phyloP scores from a whole-genome alignment of 306 rosid species.

The Citrullus colocynthis region DNA sequence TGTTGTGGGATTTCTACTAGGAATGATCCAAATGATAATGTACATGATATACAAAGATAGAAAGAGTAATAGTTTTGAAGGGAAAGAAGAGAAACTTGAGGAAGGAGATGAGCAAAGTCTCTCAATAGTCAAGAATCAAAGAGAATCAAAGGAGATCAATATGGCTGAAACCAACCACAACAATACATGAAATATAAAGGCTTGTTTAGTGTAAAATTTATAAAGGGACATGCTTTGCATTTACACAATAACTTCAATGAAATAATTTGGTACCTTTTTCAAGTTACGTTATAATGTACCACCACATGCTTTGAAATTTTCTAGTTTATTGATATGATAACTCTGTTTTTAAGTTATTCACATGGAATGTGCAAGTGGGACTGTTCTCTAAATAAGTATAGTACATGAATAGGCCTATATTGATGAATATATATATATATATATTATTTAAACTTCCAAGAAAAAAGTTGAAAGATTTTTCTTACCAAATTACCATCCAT shows the following conservation, averaged over 20 bases:
- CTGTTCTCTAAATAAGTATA: not conserved
- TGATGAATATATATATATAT: no score
- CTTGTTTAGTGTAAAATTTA: not conserved
- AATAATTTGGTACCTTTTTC: not conserved
- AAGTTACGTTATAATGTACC: not conserved
- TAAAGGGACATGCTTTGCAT: not conserved
- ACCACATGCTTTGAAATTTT: not conserved
- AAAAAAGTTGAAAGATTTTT: no score
- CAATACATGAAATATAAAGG: not conserved
- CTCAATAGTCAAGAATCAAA: not conserved
- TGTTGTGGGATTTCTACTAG: conserved; percentile 48
- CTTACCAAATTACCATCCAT: no score
- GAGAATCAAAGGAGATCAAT: not conserved
- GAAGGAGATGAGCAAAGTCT: not conserved
- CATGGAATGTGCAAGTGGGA: not conserved
- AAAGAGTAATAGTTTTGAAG: not conserved
- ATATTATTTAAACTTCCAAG: no score
- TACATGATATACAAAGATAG: conserved; percentile 35
- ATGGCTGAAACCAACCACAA: not conserved
- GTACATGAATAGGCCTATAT: no score
- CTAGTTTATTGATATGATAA: not conserved
- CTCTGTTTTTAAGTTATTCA: not conserved
- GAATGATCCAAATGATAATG: conserved; percentile 36
- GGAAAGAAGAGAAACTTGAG: not conserved
- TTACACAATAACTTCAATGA: not conserved